Evolutionary conservation across 148 eudicot genomes (phyloP).

Genomic region (Gaultheria prostrata): DNA sequence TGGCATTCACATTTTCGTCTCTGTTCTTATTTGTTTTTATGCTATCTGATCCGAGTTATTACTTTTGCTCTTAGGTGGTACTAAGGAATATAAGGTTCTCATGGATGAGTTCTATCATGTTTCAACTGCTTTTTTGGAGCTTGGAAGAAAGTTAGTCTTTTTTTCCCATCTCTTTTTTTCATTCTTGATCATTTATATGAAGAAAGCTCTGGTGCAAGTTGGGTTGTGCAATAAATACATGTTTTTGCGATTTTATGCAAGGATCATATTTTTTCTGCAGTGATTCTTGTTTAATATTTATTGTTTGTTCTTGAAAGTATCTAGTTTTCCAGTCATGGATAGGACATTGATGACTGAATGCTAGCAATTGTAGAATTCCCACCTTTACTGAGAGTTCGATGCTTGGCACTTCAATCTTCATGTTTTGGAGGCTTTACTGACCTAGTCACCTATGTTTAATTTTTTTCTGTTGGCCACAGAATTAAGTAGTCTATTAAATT

Average conservation of each 20-base stretch:
- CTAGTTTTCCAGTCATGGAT: not conserved
- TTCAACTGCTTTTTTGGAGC: slow-evolving; percentile 90
- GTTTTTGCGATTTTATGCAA: not conserved
- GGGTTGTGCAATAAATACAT: not conserved
- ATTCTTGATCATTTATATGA: not conserved
- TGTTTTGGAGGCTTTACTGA: not conserved
- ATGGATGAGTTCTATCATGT: slow-evolving; percentile 97
- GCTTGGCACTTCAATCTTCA: not conserved
- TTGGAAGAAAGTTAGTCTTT: slow-evolving; percentile 58
- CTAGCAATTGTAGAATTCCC: not conserved
- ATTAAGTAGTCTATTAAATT: not conserved
- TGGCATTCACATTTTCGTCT: not conserved
- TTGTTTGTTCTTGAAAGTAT: not conserved
- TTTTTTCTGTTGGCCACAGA: not conserved
- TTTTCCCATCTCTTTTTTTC: not conserved
- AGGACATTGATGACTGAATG: not conserved
- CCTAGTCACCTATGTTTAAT: not conserved
- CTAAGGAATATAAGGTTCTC: slow-evolving; percentile 87
- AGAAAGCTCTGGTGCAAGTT: not conserved
- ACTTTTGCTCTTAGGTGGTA: slow-evolving; percentile 61
- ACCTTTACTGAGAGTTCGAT: not conserved
- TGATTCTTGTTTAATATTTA: not conserved
- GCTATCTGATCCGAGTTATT: slow-evolving; percentile 10
- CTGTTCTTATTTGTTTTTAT: not conserved
- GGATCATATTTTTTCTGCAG: not conserved